Evolutionary conservation across 2,329 filamentous ascomycete species (phyloP), one percentile per base, ranked within the genome.

Genomic region (Boeremia exigua): DNA sequence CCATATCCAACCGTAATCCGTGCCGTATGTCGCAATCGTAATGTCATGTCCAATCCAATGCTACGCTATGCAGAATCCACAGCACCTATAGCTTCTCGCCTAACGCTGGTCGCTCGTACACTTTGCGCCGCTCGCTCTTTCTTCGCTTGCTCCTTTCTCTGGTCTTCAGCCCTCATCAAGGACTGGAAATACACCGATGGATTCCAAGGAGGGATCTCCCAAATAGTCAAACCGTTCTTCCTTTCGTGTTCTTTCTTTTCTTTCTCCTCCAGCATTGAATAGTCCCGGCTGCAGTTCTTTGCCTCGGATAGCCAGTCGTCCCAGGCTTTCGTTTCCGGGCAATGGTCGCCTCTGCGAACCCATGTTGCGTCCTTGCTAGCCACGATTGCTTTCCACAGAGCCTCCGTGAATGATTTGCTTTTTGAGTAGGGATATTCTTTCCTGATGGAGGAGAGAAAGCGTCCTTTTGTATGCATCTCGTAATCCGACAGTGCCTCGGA

Each of bases 351-450:
- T 44, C 67, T 64, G 17, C 63, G 61, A 2, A 81, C 75, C 80
- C 81, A 83, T 2, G 71, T 67, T 0, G 66, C 76, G 15, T 69
- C 73, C 44, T 79, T 77, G 3, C 77, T 79, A 8, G 81, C 72
- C 0, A 80, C 70, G 27, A 83, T 80, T 1, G 77, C 77, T 58
- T 78, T 80, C 78, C 79, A 82, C 0, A 83, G 67, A 1, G 80
- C 80, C 48, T 79, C 69, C 0, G 81, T 82, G 61, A 80, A 82
- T 0, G 67, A 73, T 0, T 63, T 30, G 45, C 74, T 77, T 2
- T 63, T 36, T n/a, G 66, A 71, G 14, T 17, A 54, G 67, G 69
- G 42, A 27, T 52, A 52, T 1, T 9, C 42, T 8, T 38, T 25
- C 37, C 33, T 51, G 3, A 7, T 50, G 7, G 10, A 36, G 0